phyloP scores from a whole-genome alignment of 1,284 basidiomycete species.

The Ceratobasidium sp. region DNA sequence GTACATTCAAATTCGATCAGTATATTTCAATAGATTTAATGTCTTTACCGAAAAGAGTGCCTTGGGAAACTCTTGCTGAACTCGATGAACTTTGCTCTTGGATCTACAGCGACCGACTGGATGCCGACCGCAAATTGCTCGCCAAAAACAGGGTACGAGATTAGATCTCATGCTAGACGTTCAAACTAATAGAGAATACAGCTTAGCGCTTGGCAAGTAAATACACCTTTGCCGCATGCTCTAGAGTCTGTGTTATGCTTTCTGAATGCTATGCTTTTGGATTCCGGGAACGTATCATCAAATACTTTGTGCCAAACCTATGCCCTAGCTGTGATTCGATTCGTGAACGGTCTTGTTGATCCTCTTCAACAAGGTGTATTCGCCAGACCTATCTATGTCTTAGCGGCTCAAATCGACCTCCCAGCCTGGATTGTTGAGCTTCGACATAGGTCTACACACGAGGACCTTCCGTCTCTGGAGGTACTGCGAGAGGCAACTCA shows the following conservation, averaged over 20 bases:
- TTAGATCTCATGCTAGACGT: slow-evolving; percentile 12
- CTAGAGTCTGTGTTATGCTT: slow-evolving; percentile 77
- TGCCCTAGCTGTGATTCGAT: slow-evolving; percentile 81
- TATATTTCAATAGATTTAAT: slow-evolving; percentile 55
- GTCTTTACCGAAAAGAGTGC: slow-evolving; percentile 83
- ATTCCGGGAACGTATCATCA: slow-evolving; percentile 56
- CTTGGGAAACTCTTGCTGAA: slow-evolving; percentile 80
- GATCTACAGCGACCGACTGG: slow-evolving; percentile 77
- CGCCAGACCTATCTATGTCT: slow-evolving; percentile 89
- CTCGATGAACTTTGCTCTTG: slow-evolving; percentile 83
- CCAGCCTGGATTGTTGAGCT: slow-evolving; percentile 94
- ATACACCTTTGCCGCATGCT: slow-evolving; percentile 75
- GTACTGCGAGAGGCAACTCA: slow-evolving; percentile 79
- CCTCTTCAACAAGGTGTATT: slow-evolving; percentile 88
- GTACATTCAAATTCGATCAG: background rate
- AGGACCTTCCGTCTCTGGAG: slow-evolving; percentile 89
- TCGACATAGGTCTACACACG: slow-evolving; percentile 94
- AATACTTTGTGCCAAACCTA: slow-evolving; percentile 72
- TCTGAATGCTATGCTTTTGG: slow-evolving; percentile 69
- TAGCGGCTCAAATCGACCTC: slow-evolving; percentile 86
- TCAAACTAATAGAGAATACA: slow-evolving; percentile 52
- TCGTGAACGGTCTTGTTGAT: slow-evolving; percentile 96
- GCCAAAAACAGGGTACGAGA: slow-evolving; percentile 76
- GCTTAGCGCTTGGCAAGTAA: slow-evolving; percentile 81
- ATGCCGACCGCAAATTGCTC: slow-evolving; percentile 64